Percentiles rank a stretch among this genome's conserved stretches.
Conservation (phyloP, 2,329 filamentous ascomycete species). For the Stromatinia cepivora region DNA sequence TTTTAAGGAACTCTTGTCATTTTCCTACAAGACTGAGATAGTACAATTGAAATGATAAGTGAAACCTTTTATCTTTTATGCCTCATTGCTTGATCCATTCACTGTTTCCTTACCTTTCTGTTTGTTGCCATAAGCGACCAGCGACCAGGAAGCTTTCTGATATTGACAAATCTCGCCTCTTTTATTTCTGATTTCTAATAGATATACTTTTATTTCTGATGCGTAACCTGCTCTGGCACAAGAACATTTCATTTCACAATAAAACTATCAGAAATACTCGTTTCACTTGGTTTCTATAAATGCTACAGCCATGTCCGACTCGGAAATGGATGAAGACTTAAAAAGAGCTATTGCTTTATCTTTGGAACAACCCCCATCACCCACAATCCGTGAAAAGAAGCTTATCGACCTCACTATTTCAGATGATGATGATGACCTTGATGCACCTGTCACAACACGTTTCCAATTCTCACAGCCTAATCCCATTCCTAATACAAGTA, state of each 20-base stretch:
- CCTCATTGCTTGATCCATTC: neutral
- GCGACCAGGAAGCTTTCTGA: neutral
- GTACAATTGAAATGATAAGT: no score
- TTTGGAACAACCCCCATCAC: conserved; percentile 39
- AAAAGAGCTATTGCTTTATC: conserved; percentile 61
- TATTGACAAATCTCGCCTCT: neutral
- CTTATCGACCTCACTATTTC: conserved; percentile 40
- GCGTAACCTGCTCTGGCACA: neutral
- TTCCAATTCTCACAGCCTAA: neutral
- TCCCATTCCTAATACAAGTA: neutral
- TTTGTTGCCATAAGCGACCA: conserved; percentile 3
- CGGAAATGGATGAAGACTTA: conserved; percentile 53
- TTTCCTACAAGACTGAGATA: no score
- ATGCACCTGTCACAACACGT: conserved; percentile 32
- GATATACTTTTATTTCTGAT: neutral
- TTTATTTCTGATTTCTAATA: neutral
- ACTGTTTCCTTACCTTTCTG: neutral
- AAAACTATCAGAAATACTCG: neutral
- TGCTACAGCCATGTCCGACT: conserved; percentile 35
- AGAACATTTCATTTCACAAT: neutral
- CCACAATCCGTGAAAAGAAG: conserved; percentile 15
- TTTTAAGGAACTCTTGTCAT: no score
- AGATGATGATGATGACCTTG: conserved; percentile 41
- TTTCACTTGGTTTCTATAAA: neutral
- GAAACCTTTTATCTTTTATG: neutral